A percentile compares a stretch with the other conserved stretches of the same genome.
Evolutionary conservation across 2,329 filamentous ascomycete species (phyloP).

Genomic region (Penicillium digitatum): DNA sequence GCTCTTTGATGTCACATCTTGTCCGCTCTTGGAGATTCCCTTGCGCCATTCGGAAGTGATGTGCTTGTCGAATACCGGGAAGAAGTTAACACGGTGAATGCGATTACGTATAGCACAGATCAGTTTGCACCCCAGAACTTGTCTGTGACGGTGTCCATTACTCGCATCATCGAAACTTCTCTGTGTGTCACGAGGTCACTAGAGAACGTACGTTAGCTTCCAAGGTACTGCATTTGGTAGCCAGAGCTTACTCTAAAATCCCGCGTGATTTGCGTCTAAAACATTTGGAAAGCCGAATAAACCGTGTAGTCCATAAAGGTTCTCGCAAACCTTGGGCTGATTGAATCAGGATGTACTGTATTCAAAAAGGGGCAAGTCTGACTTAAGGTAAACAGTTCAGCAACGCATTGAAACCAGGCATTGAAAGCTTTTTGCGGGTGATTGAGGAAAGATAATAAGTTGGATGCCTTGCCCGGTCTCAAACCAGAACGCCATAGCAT

Average conservation of each 20-base stretch:
- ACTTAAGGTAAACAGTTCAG: too few species aligned
- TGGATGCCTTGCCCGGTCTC: too few species aligned
- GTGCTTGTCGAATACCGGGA: too few species aligned
- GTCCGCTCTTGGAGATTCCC: constrained; percentile 13
- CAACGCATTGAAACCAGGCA: too few species aligned
- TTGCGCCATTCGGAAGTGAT: too few species aligned
- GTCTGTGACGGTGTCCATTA: constrained; percentile 44
- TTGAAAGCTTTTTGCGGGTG: too few species aligned
- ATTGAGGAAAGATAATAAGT: too few species aligned
- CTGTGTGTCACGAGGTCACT: constrained; percentile 16
- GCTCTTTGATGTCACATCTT: constrained; percentile 45
- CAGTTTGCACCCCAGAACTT: constrained; percentile 12
- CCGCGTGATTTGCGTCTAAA: not conserved
- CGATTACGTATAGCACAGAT: too few species aligned
- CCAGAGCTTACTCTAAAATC: not conserved
- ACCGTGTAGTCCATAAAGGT: not conserved
- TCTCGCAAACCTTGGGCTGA: not conserved
- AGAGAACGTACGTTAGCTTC: not conserved
- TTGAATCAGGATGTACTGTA: too few species aligned
- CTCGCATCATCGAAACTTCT: constrained; percentile 41
- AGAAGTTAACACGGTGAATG: too few species aligned
- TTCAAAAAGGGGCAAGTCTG: too few species aligned
- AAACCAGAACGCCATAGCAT: too few species aligned
- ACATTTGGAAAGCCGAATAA: not conserved
- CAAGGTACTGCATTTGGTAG: not conserved